Base-by-base conservation (phyloP, 1,284 basidiomycete genomes). In the Ganoderma resinaceum region DNA sequence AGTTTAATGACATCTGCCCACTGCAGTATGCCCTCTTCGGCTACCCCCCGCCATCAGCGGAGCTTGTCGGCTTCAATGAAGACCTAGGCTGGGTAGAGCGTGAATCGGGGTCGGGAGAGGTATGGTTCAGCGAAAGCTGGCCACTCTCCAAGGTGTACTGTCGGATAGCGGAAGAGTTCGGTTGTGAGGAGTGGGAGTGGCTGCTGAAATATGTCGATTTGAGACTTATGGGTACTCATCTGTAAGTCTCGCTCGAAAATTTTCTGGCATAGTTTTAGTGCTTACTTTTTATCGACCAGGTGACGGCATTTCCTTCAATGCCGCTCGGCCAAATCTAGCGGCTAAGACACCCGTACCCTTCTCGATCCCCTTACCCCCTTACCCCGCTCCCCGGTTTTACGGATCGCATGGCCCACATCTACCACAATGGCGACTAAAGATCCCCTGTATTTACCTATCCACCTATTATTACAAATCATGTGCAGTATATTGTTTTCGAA, bases 1-100 rank as follows among this genome's bases (percentile, higher is more conserved):
- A 9, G 20, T 46, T 9, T n/a, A 1, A 2, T 8, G 43, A 9
- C n/a, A n/a, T n/a, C 7, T 6, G 6, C 7, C 20, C 9, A n/a
- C 20, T 46, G 43, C 43, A n/a, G 20, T 8, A 8, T 18, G 20
- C 43, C 43, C 43, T 46, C 43, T 7, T 46, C 20, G 43, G 23
- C 3, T n/a, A 46, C 18, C 66, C 70, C 29, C 33, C 31, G 18
- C 20, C 64, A 2, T 53, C 63, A 16, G 26, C 14, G 18, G 59
- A 64, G 37, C 62, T 71, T 6, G 5, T 68, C 11, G 70, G 67
- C 14, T 60, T 62, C 67, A 59, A 62, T 35, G 14, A 52, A 29
- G 16, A 52, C 12, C 16, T 71, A 11, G 29, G 42, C 14, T 37
- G 62, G 52, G n/a, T 31, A 4, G 7, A 20, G 8, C 60, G 40